These are phyloP conservation scores for Naegleria lovaniensis DNA, from an alignment of 208 protist genomes.

Conservation along the genomic window DNA sequence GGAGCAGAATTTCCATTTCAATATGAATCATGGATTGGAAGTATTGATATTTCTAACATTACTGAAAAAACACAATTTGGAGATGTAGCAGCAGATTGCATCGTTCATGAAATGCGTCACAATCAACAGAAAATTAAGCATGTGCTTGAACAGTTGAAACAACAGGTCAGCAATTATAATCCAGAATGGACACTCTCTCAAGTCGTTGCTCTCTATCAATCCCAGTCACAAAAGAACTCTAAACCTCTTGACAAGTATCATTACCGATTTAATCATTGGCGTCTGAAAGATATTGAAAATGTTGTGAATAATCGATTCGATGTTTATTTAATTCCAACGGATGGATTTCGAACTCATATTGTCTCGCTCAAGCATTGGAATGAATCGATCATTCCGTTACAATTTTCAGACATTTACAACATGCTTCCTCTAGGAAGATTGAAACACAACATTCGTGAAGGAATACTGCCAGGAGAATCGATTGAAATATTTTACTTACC, in stretches of 20 bases:
- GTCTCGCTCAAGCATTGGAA: neutral
- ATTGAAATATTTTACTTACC: neutral
- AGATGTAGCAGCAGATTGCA: neutral
- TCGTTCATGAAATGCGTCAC: neutral
- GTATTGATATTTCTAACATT: neutral
- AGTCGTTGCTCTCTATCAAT: no score
- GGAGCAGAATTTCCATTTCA: neutral
- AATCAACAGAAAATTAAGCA: neutral
- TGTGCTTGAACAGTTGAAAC: neutral
- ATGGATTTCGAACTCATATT: neutral
- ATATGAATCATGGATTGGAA: neutral
- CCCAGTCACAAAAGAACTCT: no score
- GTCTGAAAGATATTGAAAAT: neutral
- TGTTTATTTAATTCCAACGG: neutral
- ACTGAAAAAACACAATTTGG: neutral
- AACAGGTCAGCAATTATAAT: neutral
- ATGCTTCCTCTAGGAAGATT: neutral
- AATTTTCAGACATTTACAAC: slow-evolving; percentile 3
- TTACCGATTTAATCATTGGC: neutral
- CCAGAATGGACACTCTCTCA: no score
- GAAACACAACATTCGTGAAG: neutral
- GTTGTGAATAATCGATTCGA: neutral
- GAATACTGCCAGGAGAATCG: neutral
- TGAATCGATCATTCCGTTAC: neutral
- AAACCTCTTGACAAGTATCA: neutral